Percentiles rank a stretch among this genome's conserved stretches.
Evolutionary conservation across 139 green algal genomes (phyloP).

Genomic region (Chlamydomonas applanata): DNA sequence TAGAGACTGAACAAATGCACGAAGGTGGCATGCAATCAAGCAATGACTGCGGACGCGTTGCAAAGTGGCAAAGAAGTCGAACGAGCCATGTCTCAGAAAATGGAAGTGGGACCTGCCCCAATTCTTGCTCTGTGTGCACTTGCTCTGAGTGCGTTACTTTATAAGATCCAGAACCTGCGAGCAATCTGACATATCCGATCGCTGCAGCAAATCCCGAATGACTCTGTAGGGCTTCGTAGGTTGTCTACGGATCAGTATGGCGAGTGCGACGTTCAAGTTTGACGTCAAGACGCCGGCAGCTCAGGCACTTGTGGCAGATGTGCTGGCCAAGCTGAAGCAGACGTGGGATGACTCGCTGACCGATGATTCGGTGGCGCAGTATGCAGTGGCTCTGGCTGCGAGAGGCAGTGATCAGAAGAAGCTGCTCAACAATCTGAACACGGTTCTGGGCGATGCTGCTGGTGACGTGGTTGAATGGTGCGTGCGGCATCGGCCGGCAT

Average conservation of each 20-base stretch:
- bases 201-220: neutral
- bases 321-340: constrained; percentile 7
- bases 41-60: no score
- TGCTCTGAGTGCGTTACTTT: neutral
- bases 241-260: no score
- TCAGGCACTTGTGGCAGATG: neutral
- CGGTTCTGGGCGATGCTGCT: neutral
- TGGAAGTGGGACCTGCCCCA: neutral
- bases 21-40: no score
- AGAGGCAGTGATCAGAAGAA: constrained; percentile 3
- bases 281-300: neutral
- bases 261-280: constrained; percentile 3
- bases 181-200: neutral
- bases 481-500: neutral
- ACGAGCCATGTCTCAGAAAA: no score
- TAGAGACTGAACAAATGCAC: no score
- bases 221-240: no score
- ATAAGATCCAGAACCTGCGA: neutral
- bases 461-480: neutral
- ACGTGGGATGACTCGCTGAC: neutral
- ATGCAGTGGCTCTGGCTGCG: neutral
- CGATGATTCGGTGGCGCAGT: constrained; percentile 9
- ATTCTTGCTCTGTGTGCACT: neutral
- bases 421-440: neutral
- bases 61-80: no score